Conservation (phyloP, 2,329 filamentous ascomycete species). For the Aphanocladium album region DNA sequence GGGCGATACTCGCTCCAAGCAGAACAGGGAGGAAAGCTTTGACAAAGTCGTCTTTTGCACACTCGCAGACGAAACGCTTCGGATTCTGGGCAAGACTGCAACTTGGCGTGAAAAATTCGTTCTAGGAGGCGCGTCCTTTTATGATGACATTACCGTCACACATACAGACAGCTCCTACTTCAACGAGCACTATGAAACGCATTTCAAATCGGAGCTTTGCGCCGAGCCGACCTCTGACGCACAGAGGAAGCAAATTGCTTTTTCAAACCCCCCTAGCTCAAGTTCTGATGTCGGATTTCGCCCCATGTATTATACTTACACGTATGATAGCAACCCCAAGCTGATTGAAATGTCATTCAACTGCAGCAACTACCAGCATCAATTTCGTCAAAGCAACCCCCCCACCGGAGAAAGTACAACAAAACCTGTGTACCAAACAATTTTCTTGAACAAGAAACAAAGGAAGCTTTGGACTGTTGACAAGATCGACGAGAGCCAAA, state of each 20-base stretch:
- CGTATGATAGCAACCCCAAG: slow-evolving; percentile 49
- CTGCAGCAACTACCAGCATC: slow-evolving; percentile 69
- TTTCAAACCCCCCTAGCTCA: slow-evolving; percentile 40
- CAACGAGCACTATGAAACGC: slow-evolving; percentile 62
- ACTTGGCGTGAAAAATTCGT: slow-evolving; percentile 59
- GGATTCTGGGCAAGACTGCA: slow-evolving; percentile 52
- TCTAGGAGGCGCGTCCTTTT: slow-evolving; percentile 65
- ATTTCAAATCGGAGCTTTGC: slow-evolving; percentile 47
- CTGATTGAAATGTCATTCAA: slow-evolving; percentile 70
- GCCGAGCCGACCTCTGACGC: slow-evolving; percentile 39
- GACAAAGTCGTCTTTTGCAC: slow-evolving; percentile 65
- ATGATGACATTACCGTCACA: slow-evolving; percentile 66
- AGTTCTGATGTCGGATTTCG: slow-evolving; percentile 49
- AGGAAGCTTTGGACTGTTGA: slow-evolving; percentile 53
- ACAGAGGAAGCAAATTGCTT: slow-evolving; percentile 35
- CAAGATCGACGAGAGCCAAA: slow-evolving; percentile 53
- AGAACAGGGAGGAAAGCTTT: slow-evolving; percentile 49
- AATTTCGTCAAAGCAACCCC: slow-evolving; percentile 48
- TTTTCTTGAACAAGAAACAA: slow-evolving; percentile 57
- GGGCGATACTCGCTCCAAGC: slow-evolving; percentile 46
- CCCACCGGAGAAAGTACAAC: slow-evolving; percentile 26
- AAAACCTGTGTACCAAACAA: slow-evolving; percentile 65
- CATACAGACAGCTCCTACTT: slow-evolving; percentile 63
- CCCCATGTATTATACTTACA: slow-evolving; percentile 63
- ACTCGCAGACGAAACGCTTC: slow-evolving; percentile 58